Evolutionary conservation across 1,139 yeast genomes (phyloP), one percentile per base, ranked within the genome.

Genomic region (Maudiozyma humilis): DNA sequence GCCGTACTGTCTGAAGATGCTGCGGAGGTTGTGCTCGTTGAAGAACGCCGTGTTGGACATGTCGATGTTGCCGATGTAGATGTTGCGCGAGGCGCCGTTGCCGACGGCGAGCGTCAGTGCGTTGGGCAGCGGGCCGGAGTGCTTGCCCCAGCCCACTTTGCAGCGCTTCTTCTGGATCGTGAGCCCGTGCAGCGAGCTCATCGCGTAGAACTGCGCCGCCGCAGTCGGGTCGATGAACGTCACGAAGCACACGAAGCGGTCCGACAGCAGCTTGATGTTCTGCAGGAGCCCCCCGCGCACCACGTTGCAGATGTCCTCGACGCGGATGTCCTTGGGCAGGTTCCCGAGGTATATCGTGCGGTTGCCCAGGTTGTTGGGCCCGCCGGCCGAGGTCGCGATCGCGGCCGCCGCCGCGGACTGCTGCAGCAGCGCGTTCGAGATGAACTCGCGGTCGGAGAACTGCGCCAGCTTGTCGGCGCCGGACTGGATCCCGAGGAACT

Each of bases 101-200:
- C 91, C 77, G n/a, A 88, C 93, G 1, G 95, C 95, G 50, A 80
- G 67, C 6, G 87, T 78, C 47, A 89, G 72, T 3, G 85, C 82
- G 52, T 83, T 81, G n/a, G 87, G 78, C 47, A 89, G 70, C 1
- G 95, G 91, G 8, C 96, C 96, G 1, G 95, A 79, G 63, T 87
- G 95, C 61, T 85, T 86, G 41, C 97, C 98, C 97, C 97, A 91
- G 16, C 96, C 96, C 47, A 91, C 85, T 62, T 85, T 84, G 46
- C 89, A 78, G 54, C 85, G 73, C 55, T 89, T 75, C 56, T 82
- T 80, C 62, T 85, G 95, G 45, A 91, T 80, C 3, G 84, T 74
- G 45, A 91, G 67, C 1, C 93, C 94, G 53, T 86, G 91, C 50
- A 82, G 68, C 59, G 83, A 87, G 52, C 91, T 80, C 79, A 83